Percentiles rank a stretch among this genome's conserved stretches.
phyloP scores from a whole-genome alignment of 2,329 filamentous ascomycete species.

The Pseudocercospora vitis region DNA sequence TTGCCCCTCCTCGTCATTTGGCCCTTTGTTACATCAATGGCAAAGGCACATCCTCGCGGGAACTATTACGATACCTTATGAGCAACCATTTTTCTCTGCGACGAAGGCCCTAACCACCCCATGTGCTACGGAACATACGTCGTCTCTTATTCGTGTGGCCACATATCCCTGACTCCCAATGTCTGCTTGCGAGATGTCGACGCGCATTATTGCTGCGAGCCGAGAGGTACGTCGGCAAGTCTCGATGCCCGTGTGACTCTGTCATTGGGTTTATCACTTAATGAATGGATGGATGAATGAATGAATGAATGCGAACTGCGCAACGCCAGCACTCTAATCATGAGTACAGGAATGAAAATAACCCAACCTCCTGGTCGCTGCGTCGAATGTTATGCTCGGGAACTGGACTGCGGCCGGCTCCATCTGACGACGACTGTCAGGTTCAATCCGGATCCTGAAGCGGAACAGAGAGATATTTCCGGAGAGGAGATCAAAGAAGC shows the following conservation, averaged over 20 bases:
- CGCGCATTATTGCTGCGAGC: conserved; percentile 28
- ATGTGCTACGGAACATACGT: conserved; percentile 29
- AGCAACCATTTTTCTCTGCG: background rate
- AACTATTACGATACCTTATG: background rate
- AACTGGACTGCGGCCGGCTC: conserved; percentile 18
- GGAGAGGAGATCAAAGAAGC: conserved; percentile 8
- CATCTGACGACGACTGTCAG: conserved; percentile 23
- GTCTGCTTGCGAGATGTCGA: conserved; percentile 26
- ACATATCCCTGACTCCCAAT: conserved; percentile 21
- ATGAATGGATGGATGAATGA: too few species aligned
- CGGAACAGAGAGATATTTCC: conserved; percentile 11
- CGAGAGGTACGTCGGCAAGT: conserved; percentile 18
- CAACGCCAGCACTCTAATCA: too few species aligned
- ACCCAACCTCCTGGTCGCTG: conserved; percentile 26
- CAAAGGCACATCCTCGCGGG: background rate
- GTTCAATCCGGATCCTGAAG: conserved; percentile 25
- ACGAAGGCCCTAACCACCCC: background rate
- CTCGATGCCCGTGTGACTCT: too few species aligned
- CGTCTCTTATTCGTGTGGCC: conserved; percentile 27
- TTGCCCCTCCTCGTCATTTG: conserved; percentile 5
- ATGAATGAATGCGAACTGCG: too few species aligned
- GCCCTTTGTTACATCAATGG: conserved; percentile 9
- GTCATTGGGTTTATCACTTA: too few species aligned
- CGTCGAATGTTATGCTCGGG: conserved; percentile 26
- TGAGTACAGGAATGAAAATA: conserved; percentile 22